These are phyloP conservation scores for Lophiostoma macrostomum DNA, from an alignment of 495 filamentous ascomycete genomes.

Conservation along the genomic window DNA sequence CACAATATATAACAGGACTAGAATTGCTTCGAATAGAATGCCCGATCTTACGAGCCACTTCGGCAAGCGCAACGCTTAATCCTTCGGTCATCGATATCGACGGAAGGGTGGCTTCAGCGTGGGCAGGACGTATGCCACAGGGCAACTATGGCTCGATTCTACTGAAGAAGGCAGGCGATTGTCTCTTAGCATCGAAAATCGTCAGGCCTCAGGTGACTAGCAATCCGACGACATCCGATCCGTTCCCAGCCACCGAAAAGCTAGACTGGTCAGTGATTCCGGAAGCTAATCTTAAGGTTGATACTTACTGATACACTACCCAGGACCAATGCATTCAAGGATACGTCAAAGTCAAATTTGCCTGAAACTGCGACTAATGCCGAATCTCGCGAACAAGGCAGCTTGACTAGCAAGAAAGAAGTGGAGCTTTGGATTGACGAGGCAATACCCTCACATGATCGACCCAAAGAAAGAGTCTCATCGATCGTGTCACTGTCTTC, in stretches of 20 bases:
- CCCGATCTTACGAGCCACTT: too few relatives aligned
- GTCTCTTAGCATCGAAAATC: background rate
- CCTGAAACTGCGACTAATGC: too few relatives aligned
- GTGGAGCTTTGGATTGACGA: constrained; percentile 17
- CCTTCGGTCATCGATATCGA: background rate
- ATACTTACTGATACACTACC: background rate
- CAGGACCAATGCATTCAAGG: constrained; percentile 9
- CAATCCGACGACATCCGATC: background rate
- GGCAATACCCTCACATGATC: constrained; percentile 1
- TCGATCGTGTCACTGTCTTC: constrained; percentile 20
- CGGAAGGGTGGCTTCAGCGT: background rate
- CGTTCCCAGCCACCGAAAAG: background rate
- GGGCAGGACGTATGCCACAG: background rate
- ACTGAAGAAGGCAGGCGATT: background rate
- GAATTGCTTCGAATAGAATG: too few relatives aligned
- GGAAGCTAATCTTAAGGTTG: background rate
- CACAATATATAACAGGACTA: too few relatives aligned
- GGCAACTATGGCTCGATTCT: background rate
- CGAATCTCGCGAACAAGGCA: too few relatives aligned
- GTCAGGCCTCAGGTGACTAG: background rate
- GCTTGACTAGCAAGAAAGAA: background rate
- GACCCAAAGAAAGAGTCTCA: constrained; percentile 16
- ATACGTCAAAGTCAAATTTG: too few relatives aligned
- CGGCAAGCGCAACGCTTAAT: too few relatives aligned
- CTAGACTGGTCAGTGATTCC: background rate